Evolutionary conservation across 805 yeast species (phyloP).

Genomic region (Ogataea wickerhamii): DNA sequence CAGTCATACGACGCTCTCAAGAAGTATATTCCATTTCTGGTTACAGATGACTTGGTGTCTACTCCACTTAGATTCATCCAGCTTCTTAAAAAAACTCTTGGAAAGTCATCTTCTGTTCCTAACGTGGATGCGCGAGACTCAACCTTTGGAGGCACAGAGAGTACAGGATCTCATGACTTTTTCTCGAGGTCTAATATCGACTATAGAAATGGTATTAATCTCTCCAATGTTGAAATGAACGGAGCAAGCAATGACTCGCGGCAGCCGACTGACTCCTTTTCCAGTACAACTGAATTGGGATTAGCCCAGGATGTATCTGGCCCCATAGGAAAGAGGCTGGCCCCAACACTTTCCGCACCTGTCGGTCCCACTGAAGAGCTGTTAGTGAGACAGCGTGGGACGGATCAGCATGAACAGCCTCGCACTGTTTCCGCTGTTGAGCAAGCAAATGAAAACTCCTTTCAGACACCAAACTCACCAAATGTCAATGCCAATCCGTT

Average conservation of each 20-base stretch:
- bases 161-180: background rate
- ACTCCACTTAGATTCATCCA: constrained; percentile 58
- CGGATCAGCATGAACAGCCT: constrained; percentile 11
- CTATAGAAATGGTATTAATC: background rate
- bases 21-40: constrained; percentile 34
- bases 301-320: background rate
- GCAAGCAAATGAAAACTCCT: constrained; percentile 24
- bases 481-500: constrained; percentile 45
- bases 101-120: constrained; percentile 16
- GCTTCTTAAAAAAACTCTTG: constrained; percentile 43
- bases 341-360: constrained; percentile 37
- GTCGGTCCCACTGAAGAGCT: constrained; percentile 11
- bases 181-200: no score
- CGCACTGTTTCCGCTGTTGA: constrained; percentile 40
- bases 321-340: constrained; percentile 28
- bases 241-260: background rate
- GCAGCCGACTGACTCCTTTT: background rate
- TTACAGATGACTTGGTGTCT: constrained; percentile 41
- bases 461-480: constrained; percentile 30
- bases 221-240: constrained; percentile 1
- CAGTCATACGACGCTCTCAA: constrained; percentile 55
- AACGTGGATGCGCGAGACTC: constrained; percentile 3
- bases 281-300: background rate
- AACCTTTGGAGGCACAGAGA: constrained; percentile 1
- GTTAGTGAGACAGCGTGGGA: background rate